These are phyloP conservation scores for Polytrichum formosum DNA, from an alignment of 225 moss, liverwort and hornwort genomes.

Conservation along the genomic window DNA sequence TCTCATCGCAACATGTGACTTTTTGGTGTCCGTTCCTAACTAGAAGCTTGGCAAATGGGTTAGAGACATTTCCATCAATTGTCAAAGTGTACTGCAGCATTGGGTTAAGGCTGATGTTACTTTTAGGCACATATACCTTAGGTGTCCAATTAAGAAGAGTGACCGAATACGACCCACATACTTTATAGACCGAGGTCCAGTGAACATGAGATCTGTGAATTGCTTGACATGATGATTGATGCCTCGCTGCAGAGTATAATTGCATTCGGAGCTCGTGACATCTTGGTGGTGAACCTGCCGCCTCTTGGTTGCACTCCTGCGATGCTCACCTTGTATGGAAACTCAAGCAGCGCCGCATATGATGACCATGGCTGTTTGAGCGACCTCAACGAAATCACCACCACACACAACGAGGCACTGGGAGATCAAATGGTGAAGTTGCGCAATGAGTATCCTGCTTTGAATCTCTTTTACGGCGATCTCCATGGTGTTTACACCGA, in stretches of 20 bases:
- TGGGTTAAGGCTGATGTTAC: no score
- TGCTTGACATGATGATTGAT: not conserved
- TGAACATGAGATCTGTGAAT: not conserved
- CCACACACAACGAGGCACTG: slow-evolving; percentile 14
- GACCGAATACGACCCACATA: not conserved
- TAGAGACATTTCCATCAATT: no score
- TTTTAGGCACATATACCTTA: no score
- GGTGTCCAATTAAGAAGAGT: no score
- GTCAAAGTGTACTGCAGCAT: no score
- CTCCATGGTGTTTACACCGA: slow-evolving; percentile 3
- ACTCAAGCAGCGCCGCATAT: not conserved
- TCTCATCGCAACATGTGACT: no score
- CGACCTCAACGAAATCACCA: slow-evolving; percentile 8
- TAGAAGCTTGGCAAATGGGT: not conserved
- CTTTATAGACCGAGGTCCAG: no score
- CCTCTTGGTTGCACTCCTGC: slow-evolving; percentile 32
- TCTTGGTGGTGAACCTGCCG: slow-evolving; percentile 32
- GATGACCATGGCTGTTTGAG: slow-evolving; percentile 21
- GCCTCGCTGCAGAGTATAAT: slow-evolving; percentile 3
- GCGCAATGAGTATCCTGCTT: slow-evolving; percentile 8
- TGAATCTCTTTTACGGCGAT: slow-evolving; percentile 18
- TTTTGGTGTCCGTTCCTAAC: not conserved
- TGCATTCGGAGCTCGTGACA: slow-evolving; percentile 11
- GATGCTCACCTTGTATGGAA: slow-evolving; percentile 25
- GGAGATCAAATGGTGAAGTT: slow-evolving; percentile 6